Evolutionary conservation across 768 basidiomycete species (phyloP), one percentile per base, ranked within the genome.

Genomic region (Crassisporium funariophilum): DNA sequence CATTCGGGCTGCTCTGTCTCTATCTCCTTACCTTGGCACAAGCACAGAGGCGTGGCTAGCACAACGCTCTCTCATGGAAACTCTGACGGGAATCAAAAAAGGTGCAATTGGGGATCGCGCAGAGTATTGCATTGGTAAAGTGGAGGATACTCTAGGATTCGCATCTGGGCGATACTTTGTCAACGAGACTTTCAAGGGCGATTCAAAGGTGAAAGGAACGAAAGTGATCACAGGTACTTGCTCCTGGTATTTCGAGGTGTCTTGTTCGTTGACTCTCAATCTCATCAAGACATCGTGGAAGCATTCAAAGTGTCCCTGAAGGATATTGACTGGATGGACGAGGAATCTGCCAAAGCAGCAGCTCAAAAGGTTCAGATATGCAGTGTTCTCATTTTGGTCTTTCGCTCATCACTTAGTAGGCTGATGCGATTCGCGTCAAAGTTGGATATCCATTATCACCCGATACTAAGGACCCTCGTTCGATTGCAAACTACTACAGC

Each of bases 391-490:
- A 13, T 27, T 1, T 22, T 23, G 10, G 4, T 47, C 37, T 24
- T 45, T 48, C 40, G 48, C 46, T 52, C 25, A 53, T 56, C 9
- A 13, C 15, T 40, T 19, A 21, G 22, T 57, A 88, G 86, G 91
- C 91, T 11, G 78, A 87, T 60, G 82, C 83, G 0, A 86, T 95
- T 50, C 82, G 84, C 21, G 79, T 92, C 64, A 95, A 98, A 75
- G 89, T 99, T 51, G 97, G 97, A 47, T 98, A 85, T 68, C 95
- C 97, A 1, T 59, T 86, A 9, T 91, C 83, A 2, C 97, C 97
- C 1, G 78, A 98, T 63, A 94, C 90, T 1, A 73, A 73, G 13
- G 73, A 83, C 58, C 76, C 93, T 29, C 66, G 67, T 19, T 84
- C 89, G 7, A 78, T 98, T 35, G 73, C 77, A 21, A 69, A 60